Percentiles rank a stretch among this genome's conserved stretches.
Conservation (phyloP, 331 rosid genomes). For the Quercus lobata region DNA sequence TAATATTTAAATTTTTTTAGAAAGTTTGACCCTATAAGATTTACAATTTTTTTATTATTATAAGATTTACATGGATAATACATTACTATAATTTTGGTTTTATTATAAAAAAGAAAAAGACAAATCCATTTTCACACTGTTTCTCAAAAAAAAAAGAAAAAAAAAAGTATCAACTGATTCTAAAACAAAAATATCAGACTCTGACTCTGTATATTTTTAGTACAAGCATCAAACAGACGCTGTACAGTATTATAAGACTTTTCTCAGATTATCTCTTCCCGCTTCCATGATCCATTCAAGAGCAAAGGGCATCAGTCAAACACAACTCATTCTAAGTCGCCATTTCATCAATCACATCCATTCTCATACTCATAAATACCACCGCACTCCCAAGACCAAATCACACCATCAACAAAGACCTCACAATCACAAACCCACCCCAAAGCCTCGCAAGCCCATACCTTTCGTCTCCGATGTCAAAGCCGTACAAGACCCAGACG, state of each 20-base stretch:
- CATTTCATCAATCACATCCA: constrained; percentile 13
- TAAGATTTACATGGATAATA: too few species aligned
- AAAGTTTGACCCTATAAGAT: too few species aligned
- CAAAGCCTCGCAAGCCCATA: constrained; percentile 31
- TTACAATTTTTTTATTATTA: too few species aligned
- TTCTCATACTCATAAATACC: background rate
- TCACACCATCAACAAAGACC: constrained; percentile 20
- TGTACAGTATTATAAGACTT: background rate
- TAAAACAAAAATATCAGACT: too few species aligned
- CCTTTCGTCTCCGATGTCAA: constrained; percentile 64
- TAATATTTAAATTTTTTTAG: too few species aligned
- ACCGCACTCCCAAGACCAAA: constrained; percentile 9
- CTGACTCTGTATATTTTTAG: too few species aligned
- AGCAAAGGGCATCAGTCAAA: constrained; percentile 15
- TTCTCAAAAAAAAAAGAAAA: too few species aligned
- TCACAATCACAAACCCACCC: constrained; percentile 11
- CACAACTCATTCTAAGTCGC: constrained; percentile 7
- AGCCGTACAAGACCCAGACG: constrained; percentile 39
- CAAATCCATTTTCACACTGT: too few species aligned
- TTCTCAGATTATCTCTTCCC: background rate
- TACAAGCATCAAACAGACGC: background rate
- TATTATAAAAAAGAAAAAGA: too few species aligned
- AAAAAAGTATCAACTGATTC: too few species aligned
- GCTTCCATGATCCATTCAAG: constrained; percentile 26
- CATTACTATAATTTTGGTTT: too few species aligned